Conservation (phyloP, 2,329 filamentous ascomycete species). For the Colletotrichum limetticola region DNA sequence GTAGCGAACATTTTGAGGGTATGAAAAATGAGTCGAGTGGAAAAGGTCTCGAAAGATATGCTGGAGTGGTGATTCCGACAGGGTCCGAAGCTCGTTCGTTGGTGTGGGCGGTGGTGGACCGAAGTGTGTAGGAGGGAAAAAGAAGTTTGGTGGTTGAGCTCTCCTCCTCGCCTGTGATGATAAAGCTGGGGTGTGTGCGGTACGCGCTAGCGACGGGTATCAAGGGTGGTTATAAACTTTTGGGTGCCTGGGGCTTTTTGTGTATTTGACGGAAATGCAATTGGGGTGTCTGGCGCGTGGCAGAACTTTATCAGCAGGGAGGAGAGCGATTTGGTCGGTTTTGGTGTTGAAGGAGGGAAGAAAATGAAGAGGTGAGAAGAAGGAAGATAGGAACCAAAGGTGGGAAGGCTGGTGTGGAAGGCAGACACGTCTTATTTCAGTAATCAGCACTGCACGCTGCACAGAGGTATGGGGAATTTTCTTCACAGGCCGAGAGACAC, state of each 20-base stretch:
- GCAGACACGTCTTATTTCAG: slow-evolving; percentile 25
- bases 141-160: slow-evolving; percentile 15
- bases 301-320: slow-evolving; percentile 30
- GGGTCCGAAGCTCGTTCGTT: slow-evolving; percentile 10
- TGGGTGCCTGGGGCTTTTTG: neutral
- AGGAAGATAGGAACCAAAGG: neutral
- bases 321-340: slow-evolving; percentile 21
- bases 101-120: neutral
- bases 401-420: neutral
- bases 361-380: neutral
- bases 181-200: slow-evolving; percentile 16
- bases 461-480: slow-evolving; percentile 17
- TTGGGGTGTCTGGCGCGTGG: neutral
- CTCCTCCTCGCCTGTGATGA: slow-evolving; percentile 31
- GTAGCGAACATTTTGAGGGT: slow-evolving; percentile 63
- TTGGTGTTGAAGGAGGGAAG: slow-evolving; percentile 12
- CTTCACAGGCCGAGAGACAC: slow-evolving; percentile 28
- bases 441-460: too few species aligned
- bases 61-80: neutral
- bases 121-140: neutral
- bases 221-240: slow-evolving; percentile 1
- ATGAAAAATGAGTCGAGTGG: neutral
- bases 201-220: slow-evolving; percentile 21
- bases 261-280: neutral
- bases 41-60: neutral